These are phyloP conservation scores for Penicillium cinerascens DNA, from an alignment of 495 filamentous ascomycete species.

Conservation along the genomic window DNA sequence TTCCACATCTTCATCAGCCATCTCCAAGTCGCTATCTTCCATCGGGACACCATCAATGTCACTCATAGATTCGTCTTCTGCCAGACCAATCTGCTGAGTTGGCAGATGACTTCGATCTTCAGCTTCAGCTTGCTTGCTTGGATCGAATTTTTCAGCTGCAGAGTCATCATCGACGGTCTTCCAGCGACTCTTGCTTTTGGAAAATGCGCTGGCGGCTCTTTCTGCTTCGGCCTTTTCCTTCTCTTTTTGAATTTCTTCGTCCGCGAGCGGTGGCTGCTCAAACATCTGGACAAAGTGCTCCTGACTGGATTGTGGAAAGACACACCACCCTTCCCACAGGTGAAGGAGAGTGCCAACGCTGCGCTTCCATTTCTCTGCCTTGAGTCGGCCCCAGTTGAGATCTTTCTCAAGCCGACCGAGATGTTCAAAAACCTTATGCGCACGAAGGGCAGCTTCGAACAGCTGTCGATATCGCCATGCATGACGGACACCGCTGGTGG, in stretches of 20 bases:
- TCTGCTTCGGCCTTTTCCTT: slow-evolving; percentile 48
- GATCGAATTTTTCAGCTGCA: slow-evolving; percentile 37
- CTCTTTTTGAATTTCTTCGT: slow-evolving; percentile 46
- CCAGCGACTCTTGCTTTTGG: slow-evolving; percentile 61
- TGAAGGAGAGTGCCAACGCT: slow-evolving; percentile 68
- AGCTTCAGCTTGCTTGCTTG: slow-evolving; percentile 18
- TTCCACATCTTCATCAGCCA: slow-evolving; percentile 19
- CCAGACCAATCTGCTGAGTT: slow-evolving; percentile 18
- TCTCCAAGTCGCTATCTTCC: slow-evolving; percentile 34
- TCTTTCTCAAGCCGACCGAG: slow-evolving; percentile 76
- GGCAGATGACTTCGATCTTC: slow-evolving; percentile 15
- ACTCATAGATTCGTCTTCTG: slow-evolving; percentile 40
- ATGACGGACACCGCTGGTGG: slow-evolving; percentile 77
- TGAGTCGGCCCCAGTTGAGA: slow-evolving; percentile 76
- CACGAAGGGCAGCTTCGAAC: slow-evolving; percentile 72
- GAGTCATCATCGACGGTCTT: slow-evolving; percentile 63
- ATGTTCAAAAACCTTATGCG: slow-evolving; percentile 71
- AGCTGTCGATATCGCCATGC: slow-evolving; percentile 88
- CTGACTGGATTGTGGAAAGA: slow-evolving; percentile 74
- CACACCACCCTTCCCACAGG: slow-evolving; percentile 87
- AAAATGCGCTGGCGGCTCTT: slow-evolving; percentile 31
- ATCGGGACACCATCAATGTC: slow-evolving; percentile 50
- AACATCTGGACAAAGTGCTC: slow-evolving; percentile 72
- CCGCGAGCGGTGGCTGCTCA: slow-evolving; percentile 64
- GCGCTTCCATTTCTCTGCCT: slow-evolving; percentile 87